Evolutionary conservation across 2,329 filamentous ascomycete species (phyloP).

Genomic region (Fusarium poae): DNA sequence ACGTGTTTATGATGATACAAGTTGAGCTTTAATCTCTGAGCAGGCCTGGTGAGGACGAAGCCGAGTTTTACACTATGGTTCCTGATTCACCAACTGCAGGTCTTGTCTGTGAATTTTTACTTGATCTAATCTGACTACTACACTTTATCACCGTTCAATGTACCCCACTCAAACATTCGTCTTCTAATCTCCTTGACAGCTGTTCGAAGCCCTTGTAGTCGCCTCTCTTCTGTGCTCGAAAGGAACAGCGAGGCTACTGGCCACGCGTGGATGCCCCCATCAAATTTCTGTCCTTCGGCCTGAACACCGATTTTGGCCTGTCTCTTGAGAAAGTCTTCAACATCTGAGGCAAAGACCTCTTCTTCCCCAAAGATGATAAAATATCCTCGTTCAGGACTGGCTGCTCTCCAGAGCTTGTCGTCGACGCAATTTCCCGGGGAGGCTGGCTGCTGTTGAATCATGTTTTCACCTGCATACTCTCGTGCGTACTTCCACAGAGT

Average conservation of each 20-base stretch:
- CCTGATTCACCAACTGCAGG: conserved; percentile 45
- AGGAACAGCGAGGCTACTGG: conserved; percentile 77
- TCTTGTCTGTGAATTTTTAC: conserved; percentile 60
- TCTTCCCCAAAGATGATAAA: conserved; percentile 80
- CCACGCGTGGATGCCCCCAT: conserved; percentile 83
- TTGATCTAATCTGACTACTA: conserved; percentile 75
- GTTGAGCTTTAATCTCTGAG: conserved; percentile 56
- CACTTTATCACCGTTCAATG: conserved; percentile 30
- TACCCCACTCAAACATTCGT: conserved; percentile 42
- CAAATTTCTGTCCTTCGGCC: conserved; percentile 70
- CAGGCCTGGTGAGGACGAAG: conserved; percentile 59
- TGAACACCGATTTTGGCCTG: conserved; percentile 66
- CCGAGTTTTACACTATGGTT: conserved; percentile 66
- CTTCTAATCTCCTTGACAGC: conserved; percentile 57
- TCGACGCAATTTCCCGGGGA: conserved; percentile 81
- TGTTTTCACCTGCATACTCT: conserved; percentile 69
- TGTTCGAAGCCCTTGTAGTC: conserved; percentile 65
- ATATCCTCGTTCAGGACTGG: conserved; percentile 75
- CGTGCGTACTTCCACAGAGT: conserved; percentile 77
- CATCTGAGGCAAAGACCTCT: conserved; percentile 81
- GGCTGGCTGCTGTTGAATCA: conserved; percentile 54
- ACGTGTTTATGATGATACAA: conserved; percentile 57
- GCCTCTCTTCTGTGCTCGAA: conserved; percentile 61
- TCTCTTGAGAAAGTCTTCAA: conserved; percentile 69
- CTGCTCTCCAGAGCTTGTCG: conserved; percentile 72